Evolutionary conservation across 1,139 yeast genomes (phyloP), one percentile per base, ranked within the genome.

Genomic region (Taphrina flavorubra): DNA sequence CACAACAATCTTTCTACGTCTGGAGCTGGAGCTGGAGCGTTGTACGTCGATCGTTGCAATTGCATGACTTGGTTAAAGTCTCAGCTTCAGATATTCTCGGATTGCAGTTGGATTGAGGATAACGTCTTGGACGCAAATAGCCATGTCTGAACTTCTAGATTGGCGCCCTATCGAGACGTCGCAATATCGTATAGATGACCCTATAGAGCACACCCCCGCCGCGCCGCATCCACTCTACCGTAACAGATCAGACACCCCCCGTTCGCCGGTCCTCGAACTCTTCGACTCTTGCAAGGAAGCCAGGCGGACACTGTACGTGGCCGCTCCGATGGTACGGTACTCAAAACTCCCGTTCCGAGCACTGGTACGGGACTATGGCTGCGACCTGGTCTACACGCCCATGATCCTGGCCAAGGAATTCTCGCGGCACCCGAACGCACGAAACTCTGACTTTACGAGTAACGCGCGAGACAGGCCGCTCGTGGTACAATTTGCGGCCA

Each of bases 301-400:
- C 64, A 83, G 83, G 0, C 79, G 90, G 69, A 90, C 92, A 0
- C 94, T 87, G 0, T 84, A 83, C 70, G 84, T 94, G 16, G 94
- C 96, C 0, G 99, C 98, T 0, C 99, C 99, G 6, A 94, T 94
- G 99, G 99, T 94, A 0, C 82, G 99, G 68, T 94, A 94, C 80
- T 91, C 97, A 0, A 94, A 94, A 77, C 83, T 95, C 55, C 97
- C 99, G 3, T 94, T 94, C 76, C 83, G 99, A 62, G 90, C 90
- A 71, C 79, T 90, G 6, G 85, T 92, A 14, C 83, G 97, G 55
- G 86, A 87, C 64, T 92, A 86, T 76, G 81, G 84, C 69, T 86
- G 87, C 58, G 97, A 92, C 76, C 87, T 94, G 11, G 96, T 91
- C 3, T 94, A 94, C 37, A 87, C 97, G 0, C 99, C 99, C 5